Base-by-base conservation (phyloP, 371 early-diverging fungal species). In the Apophysomyces elegans region DNA sequence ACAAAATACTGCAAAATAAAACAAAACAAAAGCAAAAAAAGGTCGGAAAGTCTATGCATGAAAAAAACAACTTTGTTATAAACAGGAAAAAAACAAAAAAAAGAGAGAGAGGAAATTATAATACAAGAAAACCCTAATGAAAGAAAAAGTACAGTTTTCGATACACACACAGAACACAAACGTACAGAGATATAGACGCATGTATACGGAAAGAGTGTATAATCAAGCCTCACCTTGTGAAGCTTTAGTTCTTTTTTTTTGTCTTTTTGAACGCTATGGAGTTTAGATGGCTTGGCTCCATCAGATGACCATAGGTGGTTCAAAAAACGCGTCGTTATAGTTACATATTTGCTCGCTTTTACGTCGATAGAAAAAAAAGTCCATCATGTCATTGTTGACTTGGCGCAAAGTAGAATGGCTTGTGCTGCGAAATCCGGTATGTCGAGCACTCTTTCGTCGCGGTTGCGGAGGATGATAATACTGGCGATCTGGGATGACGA, bases 401-500 rank as follows among this genome's bases (percentile, higher is more conserved):
- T n/a, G 54, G 8, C 54, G 54, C 21, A 50, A 26, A 11, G 54
- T 50, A 26, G 54, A 50, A 50, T 50, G 54, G 54, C 54, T 50
- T 21, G 54, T 50, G 21, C 54, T 50, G 21, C 54, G 54, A 26
- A 50, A 50, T 18, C 54, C 54, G 1, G 21, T 21, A 21, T 50
- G 54, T 21, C 54, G 54, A 21, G 54, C 5, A 26, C 54, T 50
- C 21, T 50, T 26, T 9, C 54, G 54, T n/a, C 54, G 54, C 9
- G 21, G 54, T 50, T 50, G 54, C 3, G 32, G 32, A 50, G 54
- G 54, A 50, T n/a, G 21, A 50, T 60, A 44, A 7, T 44, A 41
- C 39, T n/a, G 13, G 43, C 71, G 59, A 37, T 71, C 68, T 9
- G 75, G 75, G 37, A 75, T 58, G 12, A 65, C 58, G n/a, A 75